phyloP scores from a whole-genome alignment of 345 rosid species.

The Moringa oleifera region DNA sequence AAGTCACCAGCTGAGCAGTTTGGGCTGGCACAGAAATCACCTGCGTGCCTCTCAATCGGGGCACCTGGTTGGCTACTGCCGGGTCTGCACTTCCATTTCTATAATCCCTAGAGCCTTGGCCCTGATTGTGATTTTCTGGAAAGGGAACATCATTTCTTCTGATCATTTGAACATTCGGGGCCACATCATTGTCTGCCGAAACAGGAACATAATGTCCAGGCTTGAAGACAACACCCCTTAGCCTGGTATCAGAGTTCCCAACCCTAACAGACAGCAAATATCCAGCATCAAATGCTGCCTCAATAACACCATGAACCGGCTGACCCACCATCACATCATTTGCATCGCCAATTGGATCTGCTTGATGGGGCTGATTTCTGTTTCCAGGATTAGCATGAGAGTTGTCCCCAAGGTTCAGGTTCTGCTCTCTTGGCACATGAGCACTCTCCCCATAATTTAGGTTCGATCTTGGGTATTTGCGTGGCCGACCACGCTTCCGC shows the following conservation, averaged over 20 bases:
- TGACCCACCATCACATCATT: slow-evolving; percentile 58
- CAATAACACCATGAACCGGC: slow-evolving; percentile 61
- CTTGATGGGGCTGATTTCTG: slow-evolving; percentile 30
- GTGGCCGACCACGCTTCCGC: slow-evolving; percentile 86
- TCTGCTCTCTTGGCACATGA: slow-evolving; percentile 19
- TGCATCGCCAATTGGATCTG: slow-evolving; percentile 20
- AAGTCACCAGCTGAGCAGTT: slow-evolving; percentile 24
- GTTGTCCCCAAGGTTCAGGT: slow-evolving; percentile 26
- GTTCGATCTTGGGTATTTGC: slow-evolving; percentile 45
- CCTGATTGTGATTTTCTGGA: slow-evolving; percentile 15
- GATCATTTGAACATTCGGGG: slow-evolving; percentile 71
- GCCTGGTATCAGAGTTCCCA: slow-evolving; percentile 46
- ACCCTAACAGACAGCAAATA: slow-evolving; percentile 66
- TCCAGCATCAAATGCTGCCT: slow-evolving; percentile 72
- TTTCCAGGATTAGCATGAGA: slow-evolving; percentile 29
- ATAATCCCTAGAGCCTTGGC: slow-evolving; percentile 17
- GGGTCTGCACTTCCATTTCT: slow-evolving; percentile 22
- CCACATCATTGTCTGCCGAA: slow-evolving; percentile 55
- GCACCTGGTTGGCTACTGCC: slow-evolving; percentile 3
- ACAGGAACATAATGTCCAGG: slow-evolving; percentile 64
- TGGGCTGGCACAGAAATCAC: slow-evolving; percentile 27
- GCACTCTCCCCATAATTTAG: slow-evolving; percentile 17
- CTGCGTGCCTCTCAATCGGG: slow-evolving; percentile 20
- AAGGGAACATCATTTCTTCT: slow-evolving; percentile 50
- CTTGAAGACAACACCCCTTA: slow-evolving; percentile 82